A percentile compares a stretch with the other conserved stretches of the same genome.
Evolutionary conservation across 1,284 basidiomycete species (phyloP).

Genomic region (Phenoliferia sp.): DNA sequence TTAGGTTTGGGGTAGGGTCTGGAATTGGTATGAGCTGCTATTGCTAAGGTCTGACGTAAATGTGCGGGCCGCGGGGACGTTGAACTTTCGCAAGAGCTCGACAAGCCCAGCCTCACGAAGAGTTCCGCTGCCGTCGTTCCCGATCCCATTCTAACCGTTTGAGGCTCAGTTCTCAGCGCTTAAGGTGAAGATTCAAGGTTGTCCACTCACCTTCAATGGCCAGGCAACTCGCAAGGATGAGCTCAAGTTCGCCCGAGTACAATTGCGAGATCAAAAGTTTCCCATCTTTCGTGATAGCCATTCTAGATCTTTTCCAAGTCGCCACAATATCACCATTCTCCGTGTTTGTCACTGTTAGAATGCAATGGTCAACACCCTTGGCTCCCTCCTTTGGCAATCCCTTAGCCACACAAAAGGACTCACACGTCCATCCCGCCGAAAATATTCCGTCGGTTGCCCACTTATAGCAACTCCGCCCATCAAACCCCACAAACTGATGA

Average conservation of each 20-base stretch:
- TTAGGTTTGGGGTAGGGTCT: too few species aligned
- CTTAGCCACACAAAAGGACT: neutral
- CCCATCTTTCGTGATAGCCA: constrained; percentile 6
- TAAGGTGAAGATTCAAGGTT: too few species aligned
- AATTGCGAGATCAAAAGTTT: neutral
- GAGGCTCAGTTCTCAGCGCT: too few species aligned
- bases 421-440: neutral
- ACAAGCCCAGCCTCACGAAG: too few species aligned
- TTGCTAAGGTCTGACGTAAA: too few species aligned
- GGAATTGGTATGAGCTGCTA: too few species aligned
- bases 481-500: neutral
- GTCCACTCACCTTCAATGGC: constrained; percentile 4
- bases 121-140: too few species aligned
- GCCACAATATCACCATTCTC: constrained; percentile 2
- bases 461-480: neutral
- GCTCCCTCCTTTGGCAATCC: neutral
- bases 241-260: neutral
- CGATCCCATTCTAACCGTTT: too few species aligned
- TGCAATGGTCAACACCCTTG: too few species aligned
- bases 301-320: neutral
- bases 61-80: too few species aligned
- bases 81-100: too few species aligned
- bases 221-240: neutral
- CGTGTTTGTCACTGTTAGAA: neutral
- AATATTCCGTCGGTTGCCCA: neutral